These are phyloP conservation scores for Phytophthora citrophthora DNA, from an alignment of 352 stramenopile species.

Conservation along the genomic window DNA sequence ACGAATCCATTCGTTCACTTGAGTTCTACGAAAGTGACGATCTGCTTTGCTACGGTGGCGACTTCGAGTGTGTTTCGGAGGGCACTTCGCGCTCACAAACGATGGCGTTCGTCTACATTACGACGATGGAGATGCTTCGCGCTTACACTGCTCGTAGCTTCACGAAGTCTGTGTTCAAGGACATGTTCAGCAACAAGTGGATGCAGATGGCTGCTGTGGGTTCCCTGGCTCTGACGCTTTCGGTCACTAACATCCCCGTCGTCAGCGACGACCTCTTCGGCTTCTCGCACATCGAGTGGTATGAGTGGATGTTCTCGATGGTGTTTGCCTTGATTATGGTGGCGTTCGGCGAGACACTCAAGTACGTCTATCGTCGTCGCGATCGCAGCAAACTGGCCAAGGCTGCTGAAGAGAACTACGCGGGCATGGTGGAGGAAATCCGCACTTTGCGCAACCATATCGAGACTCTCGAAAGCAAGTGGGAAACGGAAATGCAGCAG, in stretches of 20 bases:
- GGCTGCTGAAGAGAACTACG: slow-evolving; percentile 51
- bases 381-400: slow-evolving; percentile 52
- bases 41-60: slow-evolving; percentile 51
- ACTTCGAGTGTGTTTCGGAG: slow-evolving; percentile 68
- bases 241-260: slow-evolving; percentile 73
- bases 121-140: slow-evolving; percentile 76
- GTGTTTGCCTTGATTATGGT: slow-evolving; percentile 74
- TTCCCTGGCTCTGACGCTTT: slow-evolving; percentile 63
- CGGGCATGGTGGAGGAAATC: slow-evolving; percentile 59
- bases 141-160: slow-evolving; percentile 83
- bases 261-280: slow-evolving; percentile 74
- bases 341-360: slow-evolving; percentile 71
- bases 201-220: slow-evolving; percentile 76
- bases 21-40: slow-evolving; percentile 50
- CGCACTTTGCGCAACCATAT: slow-evolving; percentile 64
- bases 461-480: slow-evolving; percentile 65
- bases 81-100: slow-evolving; percentile 72
- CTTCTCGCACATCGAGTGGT: slow-evolving; percentile 75
- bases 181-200: slow-evolving; percentile 83
- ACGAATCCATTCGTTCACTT: slow-evolving; percentile 36
- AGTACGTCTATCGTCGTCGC: slow-evolving; percentile 63
- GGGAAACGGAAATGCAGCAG: slow-evolving; percentile 56
- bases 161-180: slow-evolving; percentile 72
- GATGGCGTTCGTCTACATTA: slow-evolving; percentile 83
- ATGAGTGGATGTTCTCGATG: slow-evolving; percentile 79